phyloP scores from a whole-genome alignment of 352 stramenopile genomes.

The Pythium coloratum region DNA sequence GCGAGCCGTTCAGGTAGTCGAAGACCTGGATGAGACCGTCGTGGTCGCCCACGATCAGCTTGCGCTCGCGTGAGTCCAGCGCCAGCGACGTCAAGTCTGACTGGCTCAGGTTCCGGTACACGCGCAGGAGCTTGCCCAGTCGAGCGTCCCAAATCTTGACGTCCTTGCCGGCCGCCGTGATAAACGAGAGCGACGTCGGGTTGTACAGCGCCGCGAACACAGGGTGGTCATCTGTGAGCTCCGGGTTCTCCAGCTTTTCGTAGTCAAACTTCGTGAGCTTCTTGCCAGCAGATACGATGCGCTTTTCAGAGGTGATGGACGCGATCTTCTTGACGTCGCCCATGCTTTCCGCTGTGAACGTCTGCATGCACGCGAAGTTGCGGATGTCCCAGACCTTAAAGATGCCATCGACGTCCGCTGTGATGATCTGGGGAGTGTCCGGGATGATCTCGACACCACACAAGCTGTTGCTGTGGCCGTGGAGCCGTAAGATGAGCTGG shows the following conservation, averaged over 20 bases:
- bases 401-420: conserved; percentile 75
- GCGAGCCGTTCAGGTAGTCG: conserved; percentile 85
- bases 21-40: conserved; percentile 77
- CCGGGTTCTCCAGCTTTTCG: conserved; percentile 82
- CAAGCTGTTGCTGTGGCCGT: conserved; percentile 85
- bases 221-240: conserved; percentile 83
- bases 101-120: conserved; percentile 70
- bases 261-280: conserved; percentile 86
- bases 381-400: conserved; percentile 91
- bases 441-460: conserved; percentile 86
- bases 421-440: conserved; percentile 86
- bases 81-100: conserved; percentile 79
- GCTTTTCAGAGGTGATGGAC: conserved; percentile 67
- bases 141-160: conserved; percentile 89
- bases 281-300: conserved; percentile 76
- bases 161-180: conserved; percentile 73
- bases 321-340: conserved; percentile 75
- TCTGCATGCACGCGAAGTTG: conserved; percentile 90
- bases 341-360: conserved; percentile 76
- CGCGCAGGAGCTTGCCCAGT: conserved; percentile 74
- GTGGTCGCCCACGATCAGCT: conserved; percentile 87
- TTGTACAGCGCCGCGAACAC: conserved; percentile 87
- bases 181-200: conserved; percentile 83
- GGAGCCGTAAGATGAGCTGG: conserved; percentile 82
- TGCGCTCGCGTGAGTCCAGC: conserved; percentile 81